Base-by-base conservation (phyloP, 129 eudicot species). In the Deinandra increscens region DNA sequence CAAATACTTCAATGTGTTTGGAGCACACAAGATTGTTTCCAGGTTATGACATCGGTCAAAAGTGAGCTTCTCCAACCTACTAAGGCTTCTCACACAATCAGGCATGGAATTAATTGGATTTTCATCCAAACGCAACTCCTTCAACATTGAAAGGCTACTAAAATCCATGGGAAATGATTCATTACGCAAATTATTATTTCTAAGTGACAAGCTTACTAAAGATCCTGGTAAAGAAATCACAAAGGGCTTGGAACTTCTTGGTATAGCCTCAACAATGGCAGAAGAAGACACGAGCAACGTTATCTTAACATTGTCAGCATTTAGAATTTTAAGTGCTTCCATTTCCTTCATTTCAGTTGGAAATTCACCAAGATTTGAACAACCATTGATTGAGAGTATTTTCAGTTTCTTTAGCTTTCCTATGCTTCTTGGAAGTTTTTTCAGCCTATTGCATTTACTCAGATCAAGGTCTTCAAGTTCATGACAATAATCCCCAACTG, bases 41-140 rank as follows among this genome's bases (percentile, higher is more conserved):
- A 77, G 60, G 3, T 18, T 18, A 53, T 12, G 9, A 22, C 79
- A 66, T 11, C 7, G 4, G 6, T 4, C 1, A 38, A 75, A 66
- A 6, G 4, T 3, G 0, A 49, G 73, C 33, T 2, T 18, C 23
- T 51, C 42, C 39, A 74, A 59, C 39, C 31, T 68, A 19, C 14
- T 53, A 22, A 68, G 76, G 55, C 42, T 33, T 56, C 60, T 64
- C 38, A 48, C 29, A 48, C 70, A 65, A n/a, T 79, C 66, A 0
- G 83, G 83, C 10, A 79, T 56, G 6, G 64, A 56, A 9, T 39
- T 1, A 22, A 73, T 72, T 23, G 59, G 83, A 38, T 73, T 73
- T 10, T 12, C 45, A 38, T 26, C 50, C 23, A 79, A 54, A 67
- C 56, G 0, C 15, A 79, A 18, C 0, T 11, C 7, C 13, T 22